These are phyloP conservation scores for Rhinocladiella mackenziei DNA, from an alignment of 2,329 filamentous ascomycete genomes.

Conservation along the genomic window DNA sequence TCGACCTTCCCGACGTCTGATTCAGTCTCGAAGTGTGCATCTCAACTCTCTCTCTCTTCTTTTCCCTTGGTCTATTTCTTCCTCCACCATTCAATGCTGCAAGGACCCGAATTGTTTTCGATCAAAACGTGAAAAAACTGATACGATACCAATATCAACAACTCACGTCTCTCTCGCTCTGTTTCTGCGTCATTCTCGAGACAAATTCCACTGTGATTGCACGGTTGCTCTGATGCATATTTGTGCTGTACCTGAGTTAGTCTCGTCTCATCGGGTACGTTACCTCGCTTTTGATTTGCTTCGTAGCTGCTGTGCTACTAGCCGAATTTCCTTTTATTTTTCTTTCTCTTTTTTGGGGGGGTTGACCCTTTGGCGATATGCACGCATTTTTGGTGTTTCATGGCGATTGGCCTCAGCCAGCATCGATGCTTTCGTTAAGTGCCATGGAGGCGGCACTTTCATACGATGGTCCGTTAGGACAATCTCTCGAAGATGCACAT, in stretches of 20 bases:
- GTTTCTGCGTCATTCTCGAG: background rate
- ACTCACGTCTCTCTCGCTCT: background rate
- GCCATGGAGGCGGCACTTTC: no score
- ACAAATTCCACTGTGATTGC: conserved; percentile 11
- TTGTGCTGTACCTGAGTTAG: conserved; percentile 22
- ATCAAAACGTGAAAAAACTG: background rate
- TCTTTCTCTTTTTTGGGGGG: conserved; percentile 27
- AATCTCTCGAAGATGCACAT: background rate
- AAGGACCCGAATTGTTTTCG: no score
- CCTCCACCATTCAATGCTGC: no score
- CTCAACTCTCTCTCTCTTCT: no score
- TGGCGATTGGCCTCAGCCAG: conserved; percentile 3
- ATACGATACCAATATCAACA: background rate
- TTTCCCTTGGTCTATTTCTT: no score
- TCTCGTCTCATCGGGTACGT: conserved; percentile 15
- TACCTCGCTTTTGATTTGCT: conserved; percentile 17
- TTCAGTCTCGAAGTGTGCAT: no score
- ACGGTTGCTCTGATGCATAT: conserved; percentile 26
- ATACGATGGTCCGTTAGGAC: background rate
- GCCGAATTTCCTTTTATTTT: conserved; percentile 17
- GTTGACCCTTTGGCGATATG: no score
- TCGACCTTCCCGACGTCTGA: no score
- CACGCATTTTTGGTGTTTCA: conserved; percentile 19
- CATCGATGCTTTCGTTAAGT: no score
- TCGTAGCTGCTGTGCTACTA: conserved; percentile 10